Evolutionary conservation across 1,284 basidiomycete genomes (phyloP), one percentile per base, ranked within the genome.

Genomic region (Sanguinoderma infundibulare): DNA sequence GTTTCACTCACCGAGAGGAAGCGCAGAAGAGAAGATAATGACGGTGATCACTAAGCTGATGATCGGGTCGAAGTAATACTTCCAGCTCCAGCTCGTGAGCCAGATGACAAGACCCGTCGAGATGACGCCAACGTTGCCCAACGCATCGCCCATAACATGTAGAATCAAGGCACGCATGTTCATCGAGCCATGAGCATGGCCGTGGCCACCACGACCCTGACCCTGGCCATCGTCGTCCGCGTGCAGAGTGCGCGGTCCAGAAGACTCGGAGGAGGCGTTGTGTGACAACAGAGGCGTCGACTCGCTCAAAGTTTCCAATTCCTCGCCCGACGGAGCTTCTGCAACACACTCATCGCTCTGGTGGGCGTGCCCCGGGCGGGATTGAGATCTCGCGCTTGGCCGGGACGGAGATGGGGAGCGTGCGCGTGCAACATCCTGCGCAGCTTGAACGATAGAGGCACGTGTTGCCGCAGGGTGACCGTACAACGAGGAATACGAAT

Each of bases 41-140:
- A 89, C 83, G 7, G 98, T 97, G 77, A 99, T 99, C 58, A 98
- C 81, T 72, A 99, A 84, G 73, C 93, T 96, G 77, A 99, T 96
- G 40, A 91, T 76, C 0, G 98, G 98, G 77, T 99, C 98, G 67
- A 90, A 95, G 80, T 97, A 98, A 74, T 90, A 92, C 72, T 92
- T 95, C 80, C 85, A 92, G 63, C 78, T 77, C 89, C 90, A 93
- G 24, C 82, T 77, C 1, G 90, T 87, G 53, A 92, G 83, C 95
- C 94, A 96, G 72, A 98, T 97, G 72, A 98, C 81, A 10, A 98
- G 84, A 66, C 98, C 98, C 5, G 96, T 94, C 30, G 90, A 87
- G 64, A 99, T 98, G 65, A 99, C 98, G 63, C 98, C 98, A 64
- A 98, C 92, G 75, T 99, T 99, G 60, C 98, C 97, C 42, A 98